Evolutionary conservation across 2,329 filamentous ascomycete genomes (phyloP), one percentile per base, ranked within the genome.

Genomic region (Curvularia lunata): DNA sequence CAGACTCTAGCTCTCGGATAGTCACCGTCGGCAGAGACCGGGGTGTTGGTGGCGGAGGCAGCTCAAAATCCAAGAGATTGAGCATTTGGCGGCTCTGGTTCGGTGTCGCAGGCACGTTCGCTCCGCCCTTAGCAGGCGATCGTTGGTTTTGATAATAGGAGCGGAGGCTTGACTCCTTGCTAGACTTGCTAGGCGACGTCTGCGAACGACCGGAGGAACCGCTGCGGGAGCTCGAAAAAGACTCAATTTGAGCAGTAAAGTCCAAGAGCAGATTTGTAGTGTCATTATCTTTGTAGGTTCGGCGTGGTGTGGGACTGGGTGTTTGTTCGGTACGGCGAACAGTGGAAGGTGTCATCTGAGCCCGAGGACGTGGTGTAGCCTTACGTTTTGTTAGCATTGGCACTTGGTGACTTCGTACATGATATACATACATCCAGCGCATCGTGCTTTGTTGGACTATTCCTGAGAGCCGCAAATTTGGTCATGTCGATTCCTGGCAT

Each of bases 1-100:
- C 83, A 13, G 90, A 91, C 74, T 99, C 95, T 2, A 98, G 83
- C 78, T 99, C 95, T 32, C 95, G 88, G 1, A 95, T 91, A 1
- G 93, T 97, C 66, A 98, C 90, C 8, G 89, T 91, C 0, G 95
- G 95, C 37, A 98, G 86, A 54, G 92, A 97, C 61, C 94, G 88
- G 13, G 95, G 95, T 0, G 95, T 98, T 1, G 94, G 92, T 66
- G 92, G 88, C 0, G 94, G 92, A n/a, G 93, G 92, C 9, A 98
- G 90, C 69, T 98, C 95, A 73, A 96, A 95, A 77, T 96, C 92
- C 46, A 96, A 85, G 4, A 76, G 61, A 41, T 76, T 75, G 47
- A 76, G 47, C 43, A 75, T 61, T 7, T 74, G 70, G 6, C 73
- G 70, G 40, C 67, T 72, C 27, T 73, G 71, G 38, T 63, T 63